phyloP scores from a whole-genome alignment of 2,329 filamentous ascomycete genomes.

The Calonectria crousiana region DNA sequence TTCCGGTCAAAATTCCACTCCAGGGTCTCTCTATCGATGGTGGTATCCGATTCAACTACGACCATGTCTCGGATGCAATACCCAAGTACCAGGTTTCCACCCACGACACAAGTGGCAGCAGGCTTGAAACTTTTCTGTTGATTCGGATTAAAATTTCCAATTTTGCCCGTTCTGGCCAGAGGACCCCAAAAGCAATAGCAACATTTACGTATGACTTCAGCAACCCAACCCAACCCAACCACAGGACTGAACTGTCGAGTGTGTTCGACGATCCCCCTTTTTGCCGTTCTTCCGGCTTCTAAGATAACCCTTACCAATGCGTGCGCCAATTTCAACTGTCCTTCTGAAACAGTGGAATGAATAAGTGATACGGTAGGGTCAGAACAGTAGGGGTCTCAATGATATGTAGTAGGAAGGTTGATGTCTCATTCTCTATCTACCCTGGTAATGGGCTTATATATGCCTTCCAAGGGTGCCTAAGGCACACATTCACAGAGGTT shows the following conservation, averaged over 20 bases:
- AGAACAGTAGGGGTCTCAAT: too few relatives aligned
- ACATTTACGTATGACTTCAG: neutral
- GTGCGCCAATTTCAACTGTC: too few relatives aligned
- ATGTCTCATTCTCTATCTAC: too few relatives aligned
- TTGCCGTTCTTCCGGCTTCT: neutral
- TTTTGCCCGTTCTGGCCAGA: neutral
- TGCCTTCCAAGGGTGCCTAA: too few relatives aligned
- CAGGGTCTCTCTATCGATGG: neutral
- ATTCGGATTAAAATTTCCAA: neutral
- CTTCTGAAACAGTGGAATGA: too few relatives aligned
- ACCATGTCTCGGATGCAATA: neutral
- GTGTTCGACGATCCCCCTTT: neutral
- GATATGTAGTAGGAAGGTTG: too few relatives aligned
- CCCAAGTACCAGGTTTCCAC: neutral
- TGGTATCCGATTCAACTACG: neutral
- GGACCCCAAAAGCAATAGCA: neutral
- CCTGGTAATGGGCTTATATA: too few relatives aligned
- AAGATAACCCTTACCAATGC: too few relatives aligned
- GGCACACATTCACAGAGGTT: too few relatives aligned
- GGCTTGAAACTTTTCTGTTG: neutral
- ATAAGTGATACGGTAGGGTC: too few relatives aligned
- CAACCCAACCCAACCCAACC: neutral
- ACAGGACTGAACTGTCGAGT: neutral
- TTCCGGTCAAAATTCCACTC: neutral
- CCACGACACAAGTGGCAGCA: neutral